Percentiles rank a stretch among this genome's conserved stretches.
Conservation (phyloP, 2,329 filamentous ascomycete species). For the Endoconidiophora laricicola region DNA sequence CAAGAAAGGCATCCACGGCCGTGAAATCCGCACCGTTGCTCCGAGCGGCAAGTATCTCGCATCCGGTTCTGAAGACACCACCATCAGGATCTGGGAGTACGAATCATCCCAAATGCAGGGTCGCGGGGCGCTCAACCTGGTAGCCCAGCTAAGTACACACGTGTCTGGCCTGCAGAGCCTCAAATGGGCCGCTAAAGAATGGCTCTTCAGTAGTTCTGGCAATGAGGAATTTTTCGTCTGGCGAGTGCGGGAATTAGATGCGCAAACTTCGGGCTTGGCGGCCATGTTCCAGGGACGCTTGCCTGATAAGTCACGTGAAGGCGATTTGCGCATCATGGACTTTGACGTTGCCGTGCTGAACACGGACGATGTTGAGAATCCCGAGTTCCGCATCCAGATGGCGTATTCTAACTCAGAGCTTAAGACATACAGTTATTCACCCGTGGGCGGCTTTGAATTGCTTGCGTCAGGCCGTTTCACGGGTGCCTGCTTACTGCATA, state of each 20-base stretch:
- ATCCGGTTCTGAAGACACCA: slow-evolving; percentile 59
- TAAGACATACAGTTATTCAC: slow-evolving; percentile 38
- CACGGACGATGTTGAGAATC: slow-evolving; percentile 14
- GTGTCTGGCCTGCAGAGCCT: slow-evolving; percentile 70
- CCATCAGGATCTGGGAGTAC: slow-evolving; percentile 55
- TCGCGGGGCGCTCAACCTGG: slow-evolving; percentile 25
- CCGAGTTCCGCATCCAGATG: slow-evolving; percentile 45
- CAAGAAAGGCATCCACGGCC: slow-evolving; percentile 57
- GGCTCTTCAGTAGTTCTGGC: slow-evolving; percentile 73
- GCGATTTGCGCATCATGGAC: slow-evolving; percentile 65
- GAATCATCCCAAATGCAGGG: slow-evolving; percentile 10
- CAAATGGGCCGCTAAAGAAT: slow-evolving; percentile 53
- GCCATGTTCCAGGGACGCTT: slow-evolving; percentile 40
- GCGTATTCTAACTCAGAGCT: slow-evolving; percentile 73
- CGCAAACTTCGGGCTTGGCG: slow-evolving; percentile 32
- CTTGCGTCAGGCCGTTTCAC: slow-evolving; percentile 44
- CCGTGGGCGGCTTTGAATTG: slow-evolving; percentile 27
- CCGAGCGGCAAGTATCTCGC: slow-evolving; percentile 24
- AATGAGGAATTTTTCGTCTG: slow-evolving; percentile 83
- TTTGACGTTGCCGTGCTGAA: slow-evolving; percentile 41
- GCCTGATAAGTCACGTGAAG: slow-evolving; percentile 30
- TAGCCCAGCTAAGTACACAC: slow-evolving; percentile 58
- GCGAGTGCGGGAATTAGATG: slow-evolving; percentile 42
- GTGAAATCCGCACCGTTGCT: slow-evolving; percentile 53
- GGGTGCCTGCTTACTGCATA: slow-evolving; percentile 59